phyloP scores from a whole-genome alignment of 257 asterid species.

The Phtheirospermum japonicum region DNA sequence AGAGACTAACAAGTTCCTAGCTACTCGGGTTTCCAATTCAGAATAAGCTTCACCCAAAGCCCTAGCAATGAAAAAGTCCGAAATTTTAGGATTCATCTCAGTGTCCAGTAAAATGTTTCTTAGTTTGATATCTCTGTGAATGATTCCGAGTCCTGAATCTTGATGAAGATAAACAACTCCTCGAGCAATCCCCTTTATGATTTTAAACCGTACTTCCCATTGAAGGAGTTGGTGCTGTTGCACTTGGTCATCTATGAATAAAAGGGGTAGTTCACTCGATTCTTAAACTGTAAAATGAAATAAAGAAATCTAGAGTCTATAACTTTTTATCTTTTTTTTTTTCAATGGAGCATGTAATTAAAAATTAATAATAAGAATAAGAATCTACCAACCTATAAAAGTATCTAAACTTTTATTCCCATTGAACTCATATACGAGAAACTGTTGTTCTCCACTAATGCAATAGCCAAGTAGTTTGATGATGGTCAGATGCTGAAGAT shows the following conservation, averaged over 20 bases:
- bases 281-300: neutral
- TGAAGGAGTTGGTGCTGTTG: neutral
- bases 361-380: neutral
- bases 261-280: neutral
- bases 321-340: too few species aligned
- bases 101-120: conserved; percentile 20
- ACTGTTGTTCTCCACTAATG: conserved; percentile 5
- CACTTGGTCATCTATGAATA: neutral
- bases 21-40: neutral
- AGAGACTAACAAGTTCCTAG: conserved; percentile 20
- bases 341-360: neutral
- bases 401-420: conserved; percentile 8
- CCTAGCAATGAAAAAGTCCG: conserved; percentile 10
- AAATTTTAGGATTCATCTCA: conserved; percentile 29
- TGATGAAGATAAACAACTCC: conserved; percentile 30
- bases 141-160: conserved; percentile 12
- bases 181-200: conserved; percentile 22
- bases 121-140: conserved; percentile 14
- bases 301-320: neutral
- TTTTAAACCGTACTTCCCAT: neutral
- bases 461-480: conserved; percentile 30
- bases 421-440: conserved; percentile 27
- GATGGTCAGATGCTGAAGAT: conserved; percentile 27
- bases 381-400: neutral
- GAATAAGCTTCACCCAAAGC: neutral